Conservation (phyloP, 2,329 filamentous ascomycete species). For the Aspergillus arachidicola region DNA sequence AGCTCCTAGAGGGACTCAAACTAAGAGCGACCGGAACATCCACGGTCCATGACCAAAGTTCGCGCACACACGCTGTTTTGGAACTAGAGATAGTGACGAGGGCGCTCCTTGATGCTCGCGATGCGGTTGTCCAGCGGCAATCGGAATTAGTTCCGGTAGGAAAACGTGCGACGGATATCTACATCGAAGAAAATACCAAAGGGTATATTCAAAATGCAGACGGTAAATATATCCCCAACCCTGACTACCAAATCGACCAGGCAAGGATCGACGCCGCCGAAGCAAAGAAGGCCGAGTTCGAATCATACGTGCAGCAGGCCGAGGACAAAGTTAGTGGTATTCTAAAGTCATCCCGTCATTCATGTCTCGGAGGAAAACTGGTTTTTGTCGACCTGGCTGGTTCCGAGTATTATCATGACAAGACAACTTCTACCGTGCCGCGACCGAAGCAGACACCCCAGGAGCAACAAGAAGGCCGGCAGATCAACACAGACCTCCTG, state of each 20-base stretch:
- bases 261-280: slow-evolving; percentile 44
- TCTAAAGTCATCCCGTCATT: slow-evolving; percentile 23
- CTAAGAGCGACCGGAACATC: slow-evolving; percentile 41
- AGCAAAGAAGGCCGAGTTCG: slow-evolving; percentile 40
- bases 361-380: slow-evolving; percentile 45
- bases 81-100: slow-evolving; percentile 47
- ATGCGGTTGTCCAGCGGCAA: slow-evolving; percentile 45
- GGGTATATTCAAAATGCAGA: slow-evolving; percentile 31
- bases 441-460: slow-evolving; percentile 36
- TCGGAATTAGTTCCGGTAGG: slow-evolving; percentile 50
- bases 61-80: slow-evolving; percentile 48
- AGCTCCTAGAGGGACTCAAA: slow-evolving; percentile 33
- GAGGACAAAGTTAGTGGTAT: slow-evolving; percentile 34
- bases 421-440: slow-evolving; percentile 9
- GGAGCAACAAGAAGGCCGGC: slow-evolving; percentile 45
- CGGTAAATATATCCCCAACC: slow-evolving; percentile 39
- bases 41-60: slow-evolving; percentile 48
- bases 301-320: slow-evolving; percentile 36
- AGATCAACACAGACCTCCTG: slow-evolving; percentile 51
- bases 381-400: slow-evolving; percentile 52
- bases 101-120: slow-evolving; percentile 38
- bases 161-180: slow-evolving; percentile 46
- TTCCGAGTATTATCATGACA: slow-evolving; percentile 46
- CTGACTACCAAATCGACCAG: slow-evolving; percentile 41
- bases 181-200: slow-evolving; percentile 42